A percentile compares a stretch with the other conserved stretches of the same genome.
Evolutionary conservation across 2,329 filamentous ascomycete genomes (phyloP).

Genomic region (Helminthosporium solani): DNA sequence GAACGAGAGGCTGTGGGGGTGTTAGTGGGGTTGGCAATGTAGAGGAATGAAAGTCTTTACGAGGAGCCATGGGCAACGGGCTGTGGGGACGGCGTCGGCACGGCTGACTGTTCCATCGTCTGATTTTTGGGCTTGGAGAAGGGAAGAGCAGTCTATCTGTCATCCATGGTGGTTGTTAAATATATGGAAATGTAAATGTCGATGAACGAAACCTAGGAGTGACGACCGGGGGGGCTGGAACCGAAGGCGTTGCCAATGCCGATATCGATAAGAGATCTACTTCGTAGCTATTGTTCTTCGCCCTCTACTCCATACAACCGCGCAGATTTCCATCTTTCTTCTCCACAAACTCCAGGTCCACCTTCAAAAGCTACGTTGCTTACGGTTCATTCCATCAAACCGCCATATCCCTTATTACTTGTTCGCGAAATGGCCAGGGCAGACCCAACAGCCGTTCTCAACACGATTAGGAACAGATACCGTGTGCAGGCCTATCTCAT

Average conservation of each 20-base stretch:
- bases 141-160: background rate
- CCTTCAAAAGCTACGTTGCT: background rate
- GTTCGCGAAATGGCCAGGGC: background rate
- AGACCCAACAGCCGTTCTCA: constrained; percentile 26
- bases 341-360: background rate
- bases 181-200: background rate
- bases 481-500: constrained; percentile 35
- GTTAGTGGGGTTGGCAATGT: constrained; percentile 22
- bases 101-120: constrained; percentile 1
- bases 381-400: background rate
- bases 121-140: background rate
- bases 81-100: constrained; percentile 6
- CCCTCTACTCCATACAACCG: no score
- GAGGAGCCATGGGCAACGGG: constrained; percentile 23
- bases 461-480: constrained; percentile 32
- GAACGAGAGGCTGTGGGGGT: constrained; percentile 71
- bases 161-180: constrained; percentile 3
- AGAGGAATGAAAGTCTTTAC: constrained; percentile 8
- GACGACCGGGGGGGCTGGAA: constrained; percentile 2
- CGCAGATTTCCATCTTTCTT: background rate
- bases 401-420: background rate
- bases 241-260: constrained; percentile 1
- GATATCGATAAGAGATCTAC: constrained; percentile 13
- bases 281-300: background rate
- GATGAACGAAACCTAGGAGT: background rate